phyloP scores from a whole-genome alignment of 1,139 yeast species.

The Lodderomyces jiufengensis region DNA sequence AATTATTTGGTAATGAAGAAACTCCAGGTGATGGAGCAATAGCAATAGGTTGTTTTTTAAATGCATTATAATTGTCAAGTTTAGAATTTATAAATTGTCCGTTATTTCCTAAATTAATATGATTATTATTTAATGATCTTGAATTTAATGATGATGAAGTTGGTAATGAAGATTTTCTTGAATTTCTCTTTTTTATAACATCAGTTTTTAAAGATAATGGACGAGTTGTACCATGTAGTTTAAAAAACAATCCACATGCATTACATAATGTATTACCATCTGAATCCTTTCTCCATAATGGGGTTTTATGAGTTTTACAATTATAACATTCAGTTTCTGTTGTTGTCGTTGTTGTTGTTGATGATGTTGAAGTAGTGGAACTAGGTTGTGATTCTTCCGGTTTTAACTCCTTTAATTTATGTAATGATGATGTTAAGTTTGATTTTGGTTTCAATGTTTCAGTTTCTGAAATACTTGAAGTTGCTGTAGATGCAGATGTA shows the following conservation, averaged over 20 bases:
- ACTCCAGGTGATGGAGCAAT: slow-evolving; percentile 10
- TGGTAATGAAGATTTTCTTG: slow-evolving; percentile 24
- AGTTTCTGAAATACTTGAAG: slow-evolving; percentile 5
- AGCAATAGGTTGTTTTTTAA: slow-evolving; percentile 5
- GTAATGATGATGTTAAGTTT: slow-evolving; percentile 32
- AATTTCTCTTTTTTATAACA: slow-evolving; percentile 51
- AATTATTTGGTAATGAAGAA: slow-evolving; percentile 11
- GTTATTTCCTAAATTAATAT: background rate
- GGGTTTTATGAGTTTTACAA: slow-evolving; percentile 55
- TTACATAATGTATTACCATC: slow-evolving; percentile 56
- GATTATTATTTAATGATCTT: background rate
- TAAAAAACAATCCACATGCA: slow-evolving; percentile 57
- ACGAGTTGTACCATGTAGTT: slow-evolving; percentile 56
- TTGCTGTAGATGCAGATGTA: slow-evolving; percentile 5
- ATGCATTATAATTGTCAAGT: background rate
- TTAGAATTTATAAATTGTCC: slow-evolving; percentile 1
- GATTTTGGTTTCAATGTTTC: slow-evolving; percentile 20
- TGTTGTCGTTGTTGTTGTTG: no score
- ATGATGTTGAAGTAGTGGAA: slow-evolving; percentile 1
- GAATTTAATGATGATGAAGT: slow-evolving; percentile 2
- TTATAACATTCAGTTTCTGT: slow-evolving; percentile 23
- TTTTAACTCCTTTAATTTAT: slow-evolving; percentile 14
- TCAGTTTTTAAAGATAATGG: slow-evolving; percentile 57
- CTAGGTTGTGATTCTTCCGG: slow-evolving; percentile 22
- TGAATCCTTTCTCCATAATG: slow-evolving; percentile 57